phyloP scores from a whole-genome alignment of 208 protist species.

The Crithidia expoeki region DNA sequence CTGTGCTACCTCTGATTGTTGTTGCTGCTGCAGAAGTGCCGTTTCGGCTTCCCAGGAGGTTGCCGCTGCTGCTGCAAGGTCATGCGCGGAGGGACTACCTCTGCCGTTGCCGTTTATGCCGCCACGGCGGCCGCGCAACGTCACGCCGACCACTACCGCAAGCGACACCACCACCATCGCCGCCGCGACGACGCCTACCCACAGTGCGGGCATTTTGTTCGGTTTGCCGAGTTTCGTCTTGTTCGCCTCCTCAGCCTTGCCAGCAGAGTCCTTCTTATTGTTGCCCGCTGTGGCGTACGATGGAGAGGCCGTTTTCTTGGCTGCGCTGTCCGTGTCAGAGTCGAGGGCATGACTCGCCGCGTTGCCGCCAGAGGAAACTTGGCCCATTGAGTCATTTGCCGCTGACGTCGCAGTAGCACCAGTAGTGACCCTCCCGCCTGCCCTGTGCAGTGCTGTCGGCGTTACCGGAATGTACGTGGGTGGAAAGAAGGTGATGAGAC shows the following conservation, averaged over 20 bases:
- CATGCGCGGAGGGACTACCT: not conserved
- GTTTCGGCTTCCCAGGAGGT: too few species aligned
- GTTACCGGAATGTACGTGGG: conserved; percentile 39
- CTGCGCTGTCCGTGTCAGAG: conserved; percentile 3
- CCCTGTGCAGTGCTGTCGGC: not conserved
- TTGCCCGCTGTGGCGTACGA: not conserved
- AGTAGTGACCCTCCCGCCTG: not conserved
- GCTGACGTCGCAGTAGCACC: not conserved
- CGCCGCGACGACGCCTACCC: conserved; percentile 17
- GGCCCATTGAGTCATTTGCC: not conserved
- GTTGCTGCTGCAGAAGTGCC: too few species aligned
- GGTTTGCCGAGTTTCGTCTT: not conserved
- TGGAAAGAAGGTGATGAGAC: conserved; percentile 50
- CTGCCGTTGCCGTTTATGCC: not conserved
- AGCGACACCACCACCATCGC: conserved; percentile 20
- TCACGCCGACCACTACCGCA: conserved; percentile 17
- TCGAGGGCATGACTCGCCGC: not conserved
- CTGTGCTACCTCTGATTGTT: too few species aligned
- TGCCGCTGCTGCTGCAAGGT: not conserved
- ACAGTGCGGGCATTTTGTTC: conserved; percentile 12
- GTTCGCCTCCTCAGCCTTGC: not conserved
- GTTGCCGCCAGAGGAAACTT: not conserved
- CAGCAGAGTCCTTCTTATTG: not conserved
- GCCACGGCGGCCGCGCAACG: not conserved
- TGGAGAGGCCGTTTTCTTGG: not conserved